Percentiles rank a stretch among this genome's conserved stretches.
Evolutionary conservation across 768 basidiomycete species (phyloP).

Genomic region (Rhodotorula paludigena): DNA sequence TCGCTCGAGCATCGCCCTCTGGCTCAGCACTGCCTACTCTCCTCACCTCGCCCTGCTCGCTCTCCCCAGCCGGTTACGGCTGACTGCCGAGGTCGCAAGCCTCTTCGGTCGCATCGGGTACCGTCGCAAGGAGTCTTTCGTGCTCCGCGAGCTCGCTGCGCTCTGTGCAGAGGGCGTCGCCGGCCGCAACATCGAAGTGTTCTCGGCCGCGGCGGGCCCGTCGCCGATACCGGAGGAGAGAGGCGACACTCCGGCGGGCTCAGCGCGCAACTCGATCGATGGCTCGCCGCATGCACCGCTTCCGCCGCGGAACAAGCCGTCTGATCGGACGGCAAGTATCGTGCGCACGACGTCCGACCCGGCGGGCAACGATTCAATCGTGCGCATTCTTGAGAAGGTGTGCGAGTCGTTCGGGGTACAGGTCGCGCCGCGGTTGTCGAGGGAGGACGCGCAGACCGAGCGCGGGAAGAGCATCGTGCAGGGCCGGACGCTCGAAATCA

Average conservation of each 20-base stretch:
- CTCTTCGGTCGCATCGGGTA: conserved; percentile 77
- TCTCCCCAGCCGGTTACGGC: conserved; percentile 64
- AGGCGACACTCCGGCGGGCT: neutral
- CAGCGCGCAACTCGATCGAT: neutral
- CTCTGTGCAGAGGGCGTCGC: conserved; percentile 68
- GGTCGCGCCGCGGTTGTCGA: conserved; percentile 48
- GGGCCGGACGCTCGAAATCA: conserved; percentile 8
- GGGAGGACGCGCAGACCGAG: conserved; percentile 9
- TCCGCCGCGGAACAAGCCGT: neutral
- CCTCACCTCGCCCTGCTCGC: conserved; percentile 63
- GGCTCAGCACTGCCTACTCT: conserved; percentile 30
- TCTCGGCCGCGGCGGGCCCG: neutral
- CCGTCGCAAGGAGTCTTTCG: conserved; percentile 77
- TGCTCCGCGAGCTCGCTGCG: conserved; percentile 77
- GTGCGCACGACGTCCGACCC: conserved; percentile 27
- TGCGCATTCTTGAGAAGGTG: conserved; percentile 60
- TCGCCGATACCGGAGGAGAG: conserved; percentile 9
- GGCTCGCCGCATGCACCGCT: neutral
- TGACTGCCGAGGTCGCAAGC: conserved; percentile 64
- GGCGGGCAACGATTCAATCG: conserved; percentile 32
- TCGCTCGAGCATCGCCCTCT: conserved; percentile 28
- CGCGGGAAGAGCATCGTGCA: conserved; percentile 27
- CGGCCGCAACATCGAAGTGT: conserved; percentile 41
- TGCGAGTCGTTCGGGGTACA: conserved; percentile 77
- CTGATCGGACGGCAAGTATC: conserved; percentile 4